phyloP scores from a whole-genome alignment of 306 rosid genomes.

The Sphenostylis stenocarpa region DNA sequence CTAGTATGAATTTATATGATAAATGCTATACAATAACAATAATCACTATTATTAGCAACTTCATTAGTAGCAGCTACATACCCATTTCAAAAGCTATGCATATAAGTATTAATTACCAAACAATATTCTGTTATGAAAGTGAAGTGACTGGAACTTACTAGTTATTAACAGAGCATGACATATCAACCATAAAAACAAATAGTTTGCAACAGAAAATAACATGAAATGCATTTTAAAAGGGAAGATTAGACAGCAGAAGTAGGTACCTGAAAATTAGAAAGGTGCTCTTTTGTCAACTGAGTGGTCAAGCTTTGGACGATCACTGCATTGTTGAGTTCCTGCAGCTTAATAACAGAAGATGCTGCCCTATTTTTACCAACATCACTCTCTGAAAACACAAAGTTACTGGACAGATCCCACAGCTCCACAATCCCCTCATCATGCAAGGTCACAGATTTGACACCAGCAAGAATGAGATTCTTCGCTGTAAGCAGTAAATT shows the following conservation, averaged over 20 bases:
- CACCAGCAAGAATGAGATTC: conserved; percentile 93
- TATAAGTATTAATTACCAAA: neutral
- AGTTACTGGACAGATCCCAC: conserved; percentile 84
- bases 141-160: neutral
- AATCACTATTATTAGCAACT: neutral
- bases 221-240: neutral
- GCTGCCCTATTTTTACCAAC: conserved; percentile 78
- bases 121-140: neutral
- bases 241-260: neutral
- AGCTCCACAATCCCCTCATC: conserved; percentile 78
- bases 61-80: neutral
- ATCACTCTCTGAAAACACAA: conserved; percentile 67
- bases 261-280: conserved; percentile 72
- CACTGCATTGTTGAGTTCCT: conserved; percentile 91
- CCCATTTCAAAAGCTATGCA: neutral
- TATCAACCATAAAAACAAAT: neutral
- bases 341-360: conserved; percentile 82
- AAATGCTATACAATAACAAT: neutral
- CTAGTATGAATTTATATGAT: neutral
- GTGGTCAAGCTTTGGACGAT: conserved; percentile 58
- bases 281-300: conserved; percentile 58
- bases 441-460: conserved; percentile 86
- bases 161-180: neutral
- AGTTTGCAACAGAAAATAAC: neutral
- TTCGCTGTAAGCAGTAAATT: conserved; percentile 65